These are phyloP conservation scores for Sporothrix schenckii DNA, from an alignment of 2,329 filamentous ascomycete species.

Conservation along the genomic window DNA sequence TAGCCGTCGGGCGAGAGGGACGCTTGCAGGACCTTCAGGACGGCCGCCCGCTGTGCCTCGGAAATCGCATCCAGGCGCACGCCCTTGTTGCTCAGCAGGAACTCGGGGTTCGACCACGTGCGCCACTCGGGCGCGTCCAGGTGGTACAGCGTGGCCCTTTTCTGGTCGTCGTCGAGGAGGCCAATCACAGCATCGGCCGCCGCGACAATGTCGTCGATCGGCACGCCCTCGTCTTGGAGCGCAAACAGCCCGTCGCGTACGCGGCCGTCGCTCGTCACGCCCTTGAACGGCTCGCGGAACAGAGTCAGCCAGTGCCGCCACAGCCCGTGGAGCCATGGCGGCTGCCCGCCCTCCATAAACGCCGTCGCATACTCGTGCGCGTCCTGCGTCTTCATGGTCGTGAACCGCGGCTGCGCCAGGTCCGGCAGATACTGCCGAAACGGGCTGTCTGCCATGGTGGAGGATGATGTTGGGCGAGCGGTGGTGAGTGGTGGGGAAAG, in stretches of 20 bases:
- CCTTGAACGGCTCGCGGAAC: conserved; percentile 68
- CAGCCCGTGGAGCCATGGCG: conserved; percentile 68
- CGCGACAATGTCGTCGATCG: conserved; percentile 59
- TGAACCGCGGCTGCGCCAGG: conserved; percentile 63
- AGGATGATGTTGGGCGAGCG: not conserved
- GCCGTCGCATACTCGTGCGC: conserved; percentile 63
- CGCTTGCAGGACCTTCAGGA: conserved; percentile 59
- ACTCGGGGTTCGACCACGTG: conserved; percentile 72
- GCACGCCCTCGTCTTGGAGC: conserved; percentile 65
- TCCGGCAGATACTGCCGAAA: conserved; percentile 63
- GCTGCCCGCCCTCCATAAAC: conserved; percentile 61
- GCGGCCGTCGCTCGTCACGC: conserved; percentile 65
- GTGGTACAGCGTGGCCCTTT: conserved; percentile 56
- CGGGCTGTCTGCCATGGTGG: conserved; percentile 11
- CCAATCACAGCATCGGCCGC: conserved; percentile 53
- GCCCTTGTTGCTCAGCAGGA: conserved; percentile 69
- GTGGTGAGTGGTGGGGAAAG: not conserved
- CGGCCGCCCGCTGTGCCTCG: conserved; percentile 48
- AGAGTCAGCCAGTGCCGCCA: conserved; percentile 62
- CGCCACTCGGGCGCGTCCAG: conserved; percentile 73
- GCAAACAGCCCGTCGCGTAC: conserved; percentile 16
- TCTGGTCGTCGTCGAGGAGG: conserved; percentile 54
- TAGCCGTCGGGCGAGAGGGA: conserved; percentile 72
- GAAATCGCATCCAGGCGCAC: conserved; percentile 66
- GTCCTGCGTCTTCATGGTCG: conserved; percentile 63